These are phyloP conservation scores for Filosporella fistucella DNA, from an alignment of 495 filamentous ascomycete species.

Conservation along the genomic window DNA sequence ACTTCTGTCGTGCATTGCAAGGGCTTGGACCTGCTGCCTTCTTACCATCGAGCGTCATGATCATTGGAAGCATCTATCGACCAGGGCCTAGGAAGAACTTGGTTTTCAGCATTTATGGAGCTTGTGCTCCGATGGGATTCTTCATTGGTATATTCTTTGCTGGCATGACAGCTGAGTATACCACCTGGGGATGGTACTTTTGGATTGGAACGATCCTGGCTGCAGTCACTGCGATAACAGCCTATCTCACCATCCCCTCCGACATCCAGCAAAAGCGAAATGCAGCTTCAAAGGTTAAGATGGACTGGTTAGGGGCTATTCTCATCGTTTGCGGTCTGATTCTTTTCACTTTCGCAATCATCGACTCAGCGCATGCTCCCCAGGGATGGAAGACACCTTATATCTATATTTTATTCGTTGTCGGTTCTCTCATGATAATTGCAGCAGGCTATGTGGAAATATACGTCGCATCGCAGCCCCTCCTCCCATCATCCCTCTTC, in stretches of 20 bases:
- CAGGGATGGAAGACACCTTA: conserved; percentile 72
- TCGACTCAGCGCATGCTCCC: conserved; percentile 65
- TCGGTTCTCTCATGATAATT: conserved; percentile 52
- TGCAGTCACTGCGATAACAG: conserved; percentile 43
- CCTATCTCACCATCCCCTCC: conserved; percentile 62
- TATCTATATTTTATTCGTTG: conserved; percentile 55
- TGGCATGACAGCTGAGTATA: conserved; percentile 59
- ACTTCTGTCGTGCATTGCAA: conserved; percentile 71
- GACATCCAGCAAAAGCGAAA: conserved; percentile 49
- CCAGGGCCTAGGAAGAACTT: conserved; percentile 84
- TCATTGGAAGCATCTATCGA: conserved; percentile 75
- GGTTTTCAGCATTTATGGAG: conserved; percentile 77
- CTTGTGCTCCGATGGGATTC: conserved; percentile 73
- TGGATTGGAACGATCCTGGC: conserved; percentile 59
- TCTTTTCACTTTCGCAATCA: conserved; percentile 75
- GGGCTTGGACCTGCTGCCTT: conserved; percentile 78
- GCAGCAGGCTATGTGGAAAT: conserved; percentile 69
- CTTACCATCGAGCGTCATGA: conserved; percentile 71
- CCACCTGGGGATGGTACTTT: conserved; percentile 76
- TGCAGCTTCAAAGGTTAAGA: conserved; percentile 35
- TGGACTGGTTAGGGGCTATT: conserved; percentile 58
- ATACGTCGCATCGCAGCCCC: conserved; percentile 65
- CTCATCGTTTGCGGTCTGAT: conserved; percentile 63
- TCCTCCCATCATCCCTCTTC: conserved; percentile 75
- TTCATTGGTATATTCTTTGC: conserved; percentile 77